A percentile compares a stretch with the other conserved stretches of the same genome.
These are phyloP conservation scores for Inga leiocalycina DNA, from an alignment of 306 rosid species.

Conservation along the genomic window DNA sequence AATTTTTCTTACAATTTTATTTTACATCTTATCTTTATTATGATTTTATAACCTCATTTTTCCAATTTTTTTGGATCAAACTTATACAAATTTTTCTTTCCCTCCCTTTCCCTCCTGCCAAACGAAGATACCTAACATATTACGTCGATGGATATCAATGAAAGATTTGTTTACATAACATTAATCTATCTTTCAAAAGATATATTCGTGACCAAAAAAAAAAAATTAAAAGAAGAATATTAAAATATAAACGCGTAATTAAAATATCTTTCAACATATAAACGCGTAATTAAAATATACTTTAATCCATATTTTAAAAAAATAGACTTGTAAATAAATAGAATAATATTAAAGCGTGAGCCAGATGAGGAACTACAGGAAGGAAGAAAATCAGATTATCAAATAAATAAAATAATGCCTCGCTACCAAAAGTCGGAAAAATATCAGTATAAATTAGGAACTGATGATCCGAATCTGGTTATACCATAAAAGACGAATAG, in stretches of 20 bases:
- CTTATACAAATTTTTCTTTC: too few species aligned
- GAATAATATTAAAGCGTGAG: background rate
- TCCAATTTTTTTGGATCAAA: too few species aligned
- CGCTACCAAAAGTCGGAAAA: background rate
- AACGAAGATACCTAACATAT: too few species aligned
- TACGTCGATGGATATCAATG: too few species aligned
- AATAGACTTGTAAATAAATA: background rate
- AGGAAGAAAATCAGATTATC: background rate
- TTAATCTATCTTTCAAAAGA: background rate
- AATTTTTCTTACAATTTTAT: too few species aligned
- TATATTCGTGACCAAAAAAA: background rate
- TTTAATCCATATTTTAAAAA: background rate
- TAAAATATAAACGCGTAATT: background rate
- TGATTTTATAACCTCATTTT: too few species aligned
- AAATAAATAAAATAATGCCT: too few species aligned
- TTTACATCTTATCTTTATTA: too few species aligned
- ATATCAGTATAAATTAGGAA: background rate
- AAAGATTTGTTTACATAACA: background rate
- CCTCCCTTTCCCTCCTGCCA: too few species aligned
- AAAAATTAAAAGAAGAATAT: background rate
- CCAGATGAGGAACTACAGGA: background rate
- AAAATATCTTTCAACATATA: background rate
- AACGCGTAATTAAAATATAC: background rate
- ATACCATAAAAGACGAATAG: background rate
- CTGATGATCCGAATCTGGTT: background rate